These are phyloP conservation scores for Puccinellia tenuiflora DNA, from an alignment of 176 grass and related monocot species.

Conservation along the genomic window DNA sequence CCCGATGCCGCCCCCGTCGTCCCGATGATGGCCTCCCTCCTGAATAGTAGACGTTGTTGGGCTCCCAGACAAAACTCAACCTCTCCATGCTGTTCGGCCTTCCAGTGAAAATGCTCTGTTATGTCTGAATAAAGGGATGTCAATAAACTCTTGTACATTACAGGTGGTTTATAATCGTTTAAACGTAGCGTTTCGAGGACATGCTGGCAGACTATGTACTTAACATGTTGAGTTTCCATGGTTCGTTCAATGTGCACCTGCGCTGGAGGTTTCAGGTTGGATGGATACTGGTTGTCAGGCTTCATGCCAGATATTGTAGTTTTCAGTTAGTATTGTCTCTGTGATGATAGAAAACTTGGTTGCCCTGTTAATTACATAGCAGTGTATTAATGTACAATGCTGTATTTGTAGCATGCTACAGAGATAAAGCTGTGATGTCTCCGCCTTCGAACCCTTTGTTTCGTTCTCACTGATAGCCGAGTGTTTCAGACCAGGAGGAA, in stretches of 20 bases:
- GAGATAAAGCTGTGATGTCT: background rate
- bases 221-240: background rate
- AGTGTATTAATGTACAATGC: background rate
- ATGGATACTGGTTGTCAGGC: background rate
- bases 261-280: background rate
- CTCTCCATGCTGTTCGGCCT: background rate
- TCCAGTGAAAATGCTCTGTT: background rate
- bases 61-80: background rate
- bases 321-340: conserved; percentile 9
- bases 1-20: conserved; percentile 58
- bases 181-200: conserved; percentile 22
- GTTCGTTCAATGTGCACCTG: background rate
- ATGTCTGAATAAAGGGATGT: conserved; percentile 40
- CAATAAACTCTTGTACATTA: conserved; percentile 52
- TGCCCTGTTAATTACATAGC: background rate
- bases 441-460: too few relatives aligned
- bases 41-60: background rate
- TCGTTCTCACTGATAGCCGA: too few relatives aligned
- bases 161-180: conserved; percentile 13
- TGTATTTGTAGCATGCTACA: background rate
- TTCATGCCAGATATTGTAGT: background rate
- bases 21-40: conserved; percentile 36
- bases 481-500: too few relatives aligned
- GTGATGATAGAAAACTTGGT: background rate
- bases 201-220: conserved; percentile 14